Evolutionary conservation across 2,329 filamentous ascomycete species (phyloP).

Genomic region (Didymella pinodella): DNA sequence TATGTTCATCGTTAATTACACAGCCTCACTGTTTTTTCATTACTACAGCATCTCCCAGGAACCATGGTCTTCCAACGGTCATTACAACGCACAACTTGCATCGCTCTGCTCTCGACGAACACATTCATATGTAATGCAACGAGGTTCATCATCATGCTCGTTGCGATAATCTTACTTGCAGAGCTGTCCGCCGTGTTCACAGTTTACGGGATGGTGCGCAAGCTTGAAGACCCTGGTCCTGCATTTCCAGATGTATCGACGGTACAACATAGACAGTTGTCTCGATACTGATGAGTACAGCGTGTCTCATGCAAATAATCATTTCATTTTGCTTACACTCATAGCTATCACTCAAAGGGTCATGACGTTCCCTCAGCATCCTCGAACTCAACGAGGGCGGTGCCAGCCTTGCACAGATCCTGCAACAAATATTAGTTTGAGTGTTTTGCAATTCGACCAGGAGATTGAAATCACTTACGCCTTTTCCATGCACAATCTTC

Average conservation of each 20-base stretch:
- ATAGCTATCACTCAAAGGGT: background rate
- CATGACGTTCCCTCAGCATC: conserved; percentile 25
- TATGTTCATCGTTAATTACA: background rate
- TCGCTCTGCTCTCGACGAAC: background rate
- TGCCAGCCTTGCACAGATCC: conserved; percentile 56
- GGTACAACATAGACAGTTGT: background rate
- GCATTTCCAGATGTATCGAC: background rate
- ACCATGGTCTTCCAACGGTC: no score
- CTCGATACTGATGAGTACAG: background rate
- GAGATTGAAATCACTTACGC: conserved; percentile 43
- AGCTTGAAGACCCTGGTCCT: background rate
- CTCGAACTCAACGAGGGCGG: conserved; percentile 48
- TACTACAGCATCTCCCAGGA: background rate
- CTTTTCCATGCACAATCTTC: conserved; percentile 59
- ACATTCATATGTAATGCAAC: background rate
- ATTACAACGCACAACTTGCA: background rate
- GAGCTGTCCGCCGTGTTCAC: background rate
- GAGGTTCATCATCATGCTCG: background rate
- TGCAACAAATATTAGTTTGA: conserved; percentile 23
- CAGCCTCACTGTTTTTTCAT: background rate
- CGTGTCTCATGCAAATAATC: background rate
- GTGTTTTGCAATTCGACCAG: background rate
- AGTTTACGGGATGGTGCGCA: background rate
- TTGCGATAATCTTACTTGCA: background rate
- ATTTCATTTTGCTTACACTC: background rate